Percentiles rank a stretch among this genome's conserved stretches.
Conservation (phyloP, 805 yeast genomes). For the Teunomyces panamensis region DNA sequence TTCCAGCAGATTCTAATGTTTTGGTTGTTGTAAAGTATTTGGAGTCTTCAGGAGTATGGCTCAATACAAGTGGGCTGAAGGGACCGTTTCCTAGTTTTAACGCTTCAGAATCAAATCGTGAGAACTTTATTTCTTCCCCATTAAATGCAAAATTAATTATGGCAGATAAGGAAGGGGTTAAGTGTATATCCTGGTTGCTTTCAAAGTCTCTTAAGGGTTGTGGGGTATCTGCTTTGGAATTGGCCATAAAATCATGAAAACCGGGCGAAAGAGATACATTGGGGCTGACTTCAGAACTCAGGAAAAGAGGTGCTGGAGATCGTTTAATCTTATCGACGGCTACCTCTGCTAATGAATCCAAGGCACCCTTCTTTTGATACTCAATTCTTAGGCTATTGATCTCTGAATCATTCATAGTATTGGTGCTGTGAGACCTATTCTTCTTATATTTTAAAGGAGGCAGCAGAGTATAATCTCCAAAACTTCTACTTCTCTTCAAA, state of each 20-base stretch:
- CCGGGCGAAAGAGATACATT: conserved; percentile 12
- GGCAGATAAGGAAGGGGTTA: conserved; percentile 40
- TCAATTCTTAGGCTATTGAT: conserved; percentile 12
- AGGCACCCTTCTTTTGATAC: conserved; percentile 11
- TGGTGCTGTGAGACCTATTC: conserved; percentile 19
- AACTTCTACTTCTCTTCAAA: conserved; percentile 14
- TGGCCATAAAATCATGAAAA: conserved; percentile 9
- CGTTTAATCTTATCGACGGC: conserved; percentile 30
- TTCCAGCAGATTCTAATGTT: neutral
- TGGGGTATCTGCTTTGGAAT: neutral
- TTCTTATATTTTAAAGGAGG: conserved; percentile 1
- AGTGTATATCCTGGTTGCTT: conserved; percentile 16
- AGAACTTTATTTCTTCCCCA: conserved; percentile 15
- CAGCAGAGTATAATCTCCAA: conserved; percentile 5
- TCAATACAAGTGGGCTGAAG: conserved; percentile 24
- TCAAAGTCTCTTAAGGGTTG: neutral
- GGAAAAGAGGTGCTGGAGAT: conserved; percentile 8
- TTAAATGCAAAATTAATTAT: conserved; percentile 33
- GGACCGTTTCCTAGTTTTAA: conserved; percentile 19
- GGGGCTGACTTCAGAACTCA: conserved; percentile 1
- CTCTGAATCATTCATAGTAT: conserved; percentile 9
- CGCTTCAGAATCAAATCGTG: conserved; percentile 10
- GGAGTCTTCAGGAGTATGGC: neutral
- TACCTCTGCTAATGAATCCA: conserved; percentile 34
- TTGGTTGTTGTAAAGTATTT: neutral